Base-by-base conservation (phyloP, 192 early-diverging fungal genomes). In the Coemansia brasiliensis region DNA sequence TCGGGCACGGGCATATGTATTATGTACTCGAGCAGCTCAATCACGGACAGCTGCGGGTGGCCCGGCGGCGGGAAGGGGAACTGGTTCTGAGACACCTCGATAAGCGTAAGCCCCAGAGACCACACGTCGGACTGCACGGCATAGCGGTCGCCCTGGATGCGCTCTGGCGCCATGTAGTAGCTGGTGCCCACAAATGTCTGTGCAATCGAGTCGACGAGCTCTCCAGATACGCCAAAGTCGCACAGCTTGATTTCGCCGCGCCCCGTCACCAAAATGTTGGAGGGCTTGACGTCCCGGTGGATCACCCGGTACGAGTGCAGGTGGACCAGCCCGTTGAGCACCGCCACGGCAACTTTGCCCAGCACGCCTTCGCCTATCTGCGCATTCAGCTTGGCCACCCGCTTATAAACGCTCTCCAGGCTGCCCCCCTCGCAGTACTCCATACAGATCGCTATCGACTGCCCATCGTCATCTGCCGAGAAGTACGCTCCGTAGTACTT, bases 201-300 rank as follows among this genome's bases (percentile, higher is more conserved):
- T 5, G 93, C 98, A 21, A 89, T 66, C 10, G 93, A 92, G 52
- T 96, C 88, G 42, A 92, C 87, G 27, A 94, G 67, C 71, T 96
- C 87, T 9, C 92, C 92, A 7, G 89, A 92, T 5, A 99, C 98
- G 24, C 96, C 96, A 80, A 99, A 96, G 72, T 99, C 96, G 50
- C 92, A 95, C 24, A 99, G 84, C 64, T 99, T 99, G 62, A 99
- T 89, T 59, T 92, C 83, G 15, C 97, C 97, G 5, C 79, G 71
- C 41, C 85, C 83, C 24, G 96, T 94, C 7, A 98, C 82, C 46
- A 99, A 69, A 58, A 99, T 95, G 70, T 99, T 99, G 25, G 93
- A 95, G 8, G 98, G 98, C 77, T 99, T 99, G 67, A 99, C 86
- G 62, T 99, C 98, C 74, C 98, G 66, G 66, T 99, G 98, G 41